phyloP scores from a whole-genome alignment of 306 rosid genomes.

The Acacia melanoxylon region DNA sequence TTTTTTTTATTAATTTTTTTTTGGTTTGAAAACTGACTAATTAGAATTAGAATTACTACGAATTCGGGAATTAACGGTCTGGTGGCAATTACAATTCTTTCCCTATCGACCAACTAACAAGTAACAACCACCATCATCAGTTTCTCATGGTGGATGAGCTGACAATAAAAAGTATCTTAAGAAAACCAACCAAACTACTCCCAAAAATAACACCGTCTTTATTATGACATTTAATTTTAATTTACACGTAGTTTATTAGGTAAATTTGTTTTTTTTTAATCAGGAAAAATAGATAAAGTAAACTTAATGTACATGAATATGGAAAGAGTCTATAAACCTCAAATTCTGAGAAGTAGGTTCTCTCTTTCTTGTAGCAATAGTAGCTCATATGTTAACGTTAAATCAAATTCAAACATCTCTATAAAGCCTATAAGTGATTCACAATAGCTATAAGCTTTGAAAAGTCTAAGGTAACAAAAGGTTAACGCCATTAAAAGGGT shows the following conservation, averaged over 20 bases:
- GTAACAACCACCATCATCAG: slow-evolving; percentile 25
- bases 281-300: background rate
- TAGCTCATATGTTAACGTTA: background rate
- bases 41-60: background rate
- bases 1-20: background rate
- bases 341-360: background rate
- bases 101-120: background rate
- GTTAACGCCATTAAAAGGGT: background rate
- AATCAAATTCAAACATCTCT: background rate
- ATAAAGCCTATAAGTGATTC: background rate
- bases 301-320: background rate
- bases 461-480: background rate
- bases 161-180: background rate
- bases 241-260: background rate
- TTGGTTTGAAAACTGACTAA: no score
- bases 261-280: background rate
- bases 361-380: background rate
- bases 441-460: background rate
- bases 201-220: slow-evolving; percentile 1
- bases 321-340: background rate
- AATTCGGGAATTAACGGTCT: background rate
- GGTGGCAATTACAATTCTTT: slow-evolving; percentile 5
- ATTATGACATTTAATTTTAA: background rate
- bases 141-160: background rate
- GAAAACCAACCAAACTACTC: background rate